Evolutionary conservation across 306 rosid genomes (phyloP), one percentile per base, ranked within the genome.

Genomic region (Lagenaria siceraria): DNA sequence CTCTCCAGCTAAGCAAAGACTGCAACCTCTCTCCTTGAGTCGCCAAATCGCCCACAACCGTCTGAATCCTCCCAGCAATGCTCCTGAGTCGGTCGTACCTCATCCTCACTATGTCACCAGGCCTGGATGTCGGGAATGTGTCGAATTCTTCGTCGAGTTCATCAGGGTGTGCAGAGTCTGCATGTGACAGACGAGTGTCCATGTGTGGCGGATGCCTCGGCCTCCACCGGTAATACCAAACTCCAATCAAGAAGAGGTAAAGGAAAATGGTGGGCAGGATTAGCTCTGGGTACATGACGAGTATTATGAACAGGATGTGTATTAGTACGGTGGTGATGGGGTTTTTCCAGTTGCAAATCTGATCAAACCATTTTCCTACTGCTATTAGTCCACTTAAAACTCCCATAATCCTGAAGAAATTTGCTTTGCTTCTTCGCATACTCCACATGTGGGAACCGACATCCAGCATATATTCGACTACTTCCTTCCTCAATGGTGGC

Each of bases 131-230:
- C 5, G 98, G 98, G 80, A 94, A 94, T 3, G 98, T 87, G 82
- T 94, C 98, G 24, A 94, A 94, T 75, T 94, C 98, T 82, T 94
- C 98, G 18, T 92, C 98, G 0, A 90, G 89, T 76, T 94, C 98
- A 61, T 94, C 98, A 1, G 98, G 95, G 83, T 94, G 92, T 0
- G 90, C 96, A 56, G 90, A 83, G 79, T 94, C 97, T 0, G 98
- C 98, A 0, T 92, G 95, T 2, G 98, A 94, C 79, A 94, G 95
- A 1, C 96, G 89, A 27, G 97, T 94, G 93, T 94, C 98, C 98
- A 94, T 94, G 93, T 94, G 96, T 79, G 98, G 98, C 79, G 98
- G 98, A 77, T 94, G 97, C 83, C 97, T 90, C 15, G 98, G 93
- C 84, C 98, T 90, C 98, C 98, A 92, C 74, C 98, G 84, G 64